phyloP scores from a whole-genome alignment of 805 yeast genomes.

The Suhomyces canberraensis region DNA sequence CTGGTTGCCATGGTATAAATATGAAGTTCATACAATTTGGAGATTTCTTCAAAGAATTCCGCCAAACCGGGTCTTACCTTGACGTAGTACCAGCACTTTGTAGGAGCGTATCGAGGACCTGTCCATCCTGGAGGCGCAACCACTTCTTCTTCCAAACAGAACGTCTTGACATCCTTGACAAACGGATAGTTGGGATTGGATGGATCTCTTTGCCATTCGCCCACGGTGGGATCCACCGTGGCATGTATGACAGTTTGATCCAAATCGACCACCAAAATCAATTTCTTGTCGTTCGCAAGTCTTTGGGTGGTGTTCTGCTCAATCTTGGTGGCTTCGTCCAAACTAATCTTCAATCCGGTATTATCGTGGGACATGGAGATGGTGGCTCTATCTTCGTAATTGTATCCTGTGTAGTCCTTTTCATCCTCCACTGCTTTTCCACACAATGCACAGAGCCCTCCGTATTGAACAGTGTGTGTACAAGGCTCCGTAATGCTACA shows the following conservation, averaged over 20 bases:
- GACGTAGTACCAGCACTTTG: constrained; percentile 84
- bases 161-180: constrained; percentile 75
- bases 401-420: constrained; percentile 70
- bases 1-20: constrained; percentile 98
- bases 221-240: constrained; percentile 95
- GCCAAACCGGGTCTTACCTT: constrained; percentile 85
- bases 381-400: constrained; percentile 71
- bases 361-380: constrained; percentile 89
- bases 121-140: constrained; percentile 54
- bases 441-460: constrained; percentile 91
- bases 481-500: constrained; percentile 75
- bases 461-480: constrained; percentile 88
- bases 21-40: constrained; percentile 78
- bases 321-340: constrained; percentile 80
- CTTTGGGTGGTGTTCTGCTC: constrained; percentile 65
- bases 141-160: constrained; percentile 74
- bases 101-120: constrained; percentile 58
- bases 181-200: constrained; percentile 81
- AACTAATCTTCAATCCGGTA: constrained; percentile 76
- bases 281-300: constrained; percentile 58
- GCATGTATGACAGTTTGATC: constrained; percentile 98
- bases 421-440: constrained; percentile 72
- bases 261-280: constrained; percentile 90
- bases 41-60: constrained; percentile 63
- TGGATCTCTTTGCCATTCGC: constrained; percentile 91